Conservation (phyloP, 1,284 basidiomycete genomes). For the Kwoniella shivajii region DNA sequence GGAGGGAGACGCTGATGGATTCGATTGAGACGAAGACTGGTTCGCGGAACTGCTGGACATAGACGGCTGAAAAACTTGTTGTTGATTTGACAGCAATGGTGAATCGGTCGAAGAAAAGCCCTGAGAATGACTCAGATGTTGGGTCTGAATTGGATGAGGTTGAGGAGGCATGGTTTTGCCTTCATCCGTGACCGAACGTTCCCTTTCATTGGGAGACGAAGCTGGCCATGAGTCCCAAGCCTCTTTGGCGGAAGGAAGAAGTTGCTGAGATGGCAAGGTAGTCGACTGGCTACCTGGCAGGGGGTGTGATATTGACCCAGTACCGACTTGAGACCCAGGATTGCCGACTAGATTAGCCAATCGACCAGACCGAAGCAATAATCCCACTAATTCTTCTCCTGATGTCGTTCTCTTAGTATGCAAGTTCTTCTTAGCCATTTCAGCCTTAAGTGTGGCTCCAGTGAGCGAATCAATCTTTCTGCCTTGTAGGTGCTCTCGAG, state of each 20-base stretch:
- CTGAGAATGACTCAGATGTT: background rate
- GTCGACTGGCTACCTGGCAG: background rate
- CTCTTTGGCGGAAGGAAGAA: conserved; percentile 28
- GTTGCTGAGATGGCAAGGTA: background rate
- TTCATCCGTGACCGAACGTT: conserved; percentile 8
- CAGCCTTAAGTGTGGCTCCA: conserved; percentile 90
- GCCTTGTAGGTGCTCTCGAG: conserved; percentile 86
- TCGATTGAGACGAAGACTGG: conserved; percentile 24
- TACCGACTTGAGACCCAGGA: conserved; percentile 13
- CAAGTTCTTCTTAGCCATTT: conserved; percentile 99
- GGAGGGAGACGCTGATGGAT: conserved; percentile 38
- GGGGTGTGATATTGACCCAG: background rate
- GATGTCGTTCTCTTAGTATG: conserved; percentile 85
- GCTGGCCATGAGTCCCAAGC: conserved; percentile 43
- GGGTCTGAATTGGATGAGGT: conserved; percentile 1
- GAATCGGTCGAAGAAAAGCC: background rate
- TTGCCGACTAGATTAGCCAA: conserved; percentile 29
- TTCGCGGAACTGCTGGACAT: background rate
- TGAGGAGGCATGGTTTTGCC: conserved; percentile 14
- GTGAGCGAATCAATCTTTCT: conserved; percentile 91
- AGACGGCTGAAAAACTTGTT: conserved; percentile 1
- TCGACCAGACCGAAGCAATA: conserved; percentile 43
- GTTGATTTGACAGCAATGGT: background rate
- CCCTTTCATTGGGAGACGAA: conserved; percentile 12
- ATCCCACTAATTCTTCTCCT: conserved; percentile 52